Percentiles rank a stretch among this genome's conserved stretches.
Evolutionary conservation across 2,329 filamentous ascomycete genomes (phyloP).

Genomic region (Pestalotiopsis fici): DNA sequence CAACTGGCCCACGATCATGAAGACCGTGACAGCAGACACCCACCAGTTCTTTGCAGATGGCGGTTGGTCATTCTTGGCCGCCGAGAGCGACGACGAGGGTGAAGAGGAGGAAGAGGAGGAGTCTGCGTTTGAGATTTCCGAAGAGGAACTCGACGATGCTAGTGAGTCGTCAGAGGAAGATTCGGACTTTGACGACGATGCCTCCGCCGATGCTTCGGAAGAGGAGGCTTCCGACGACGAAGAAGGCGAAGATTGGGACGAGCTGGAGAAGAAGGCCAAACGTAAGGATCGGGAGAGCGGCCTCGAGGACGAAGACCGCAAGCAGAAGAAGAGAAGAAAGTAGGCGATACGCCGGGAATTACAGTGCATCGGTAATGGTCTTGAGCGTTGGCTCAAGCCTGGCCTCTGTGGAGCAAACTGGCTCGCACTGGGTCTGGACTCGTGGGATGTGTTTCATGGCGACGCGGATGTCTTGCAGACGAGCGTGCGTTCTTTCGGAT

Average conservation of each 20-base stretch:
- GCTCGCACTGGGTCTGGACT: neutral
- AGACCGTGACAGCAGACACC: slow-evolving; percentile 91
- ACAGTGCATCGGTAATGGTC: slow-evolving; percentile 19
- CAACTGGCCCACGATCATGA: slow-evolving; percentile 99
- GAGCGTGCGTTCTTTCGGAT: neutral
- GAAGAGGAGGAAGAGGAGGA: slow-evolving; percentile 85
- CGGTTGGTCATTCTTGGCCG: slow-evolving; percentile 89
- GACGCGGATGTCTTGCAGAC: neutral
- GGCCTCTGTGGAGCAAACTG: neutral
- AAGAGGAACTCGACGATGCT: slow-evolving; percentile 81
- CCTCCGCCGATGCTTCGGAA: slow-evolving; percentile 78
- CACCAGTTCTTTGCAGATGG: slow-evolving; percentile 95
- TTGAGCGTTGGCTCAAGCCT: neutral
- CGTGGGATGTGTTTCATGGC: neutral
- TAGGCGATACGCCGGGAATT: slow-evolving; percentile 17
- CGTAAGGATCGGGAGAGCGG: slow-evolving; percentile 72
- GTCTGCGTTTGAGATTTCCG: slow-evolving; percentile 87
- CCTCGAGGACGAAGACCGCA: slow-evolving; percentile 76
- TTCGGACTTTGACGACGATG: slow-evolving; percentile 91
- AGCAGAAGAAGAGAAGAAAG: slow-evolving; percentile 54
- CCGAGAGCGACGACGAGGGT: slow-evolving; percentile 84
- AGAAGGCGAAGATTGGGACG: slow-evolving; percentile 90
- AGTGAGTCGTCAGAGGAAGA: slow-evolving; percentile 79
- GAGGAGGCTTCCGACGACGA: slow-evolving; percentile 70
- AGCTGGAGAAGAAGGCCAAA: slow-evolving; percentile 87